Base-by-base conservation (phyloP, 306 rosid genomes). In the Prunus mira region DNA sequence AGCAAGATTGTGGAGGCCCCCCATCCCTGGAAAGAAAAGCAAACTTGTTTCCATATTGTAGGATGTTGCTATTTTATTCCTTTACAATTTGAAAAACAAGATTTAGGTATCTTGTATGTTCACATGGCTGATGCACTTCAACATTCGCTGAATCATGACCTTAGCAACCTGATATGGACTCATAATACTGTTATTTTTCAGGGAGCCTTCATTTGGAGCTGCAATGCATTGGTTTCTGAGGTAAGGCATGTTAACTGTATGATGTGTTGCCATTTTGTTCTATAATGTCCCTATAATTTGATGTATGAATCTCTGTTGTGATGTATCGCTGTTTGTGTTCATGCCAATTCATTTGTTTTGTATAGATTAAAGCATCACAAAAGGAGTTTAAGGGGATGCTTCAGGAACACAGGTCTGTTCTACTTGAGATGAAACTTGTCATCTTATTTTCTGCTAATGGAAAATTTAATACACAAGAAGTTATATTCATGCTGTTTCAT, bases 161-260 rank as follows among this genome's bases (percentile, higher is more conserved):
- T 2, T 46, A 2, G 18, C 18, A 20, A 66, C 73, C 73, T 68
- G 70, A 67, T 69, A 46, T n/a, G 13, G 58, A 65, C 41, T 17
- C 45, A 69, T 60, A 17, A 27, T 25, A 67, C 73, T 71, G 22
- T 9, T 60, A 22, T 45, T 51, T 79, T 87, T 71, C 91, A 94
- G 97, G 98, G 98, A 80, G 98, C 98, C 80, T 89, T 80, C 85
- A 84, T 94, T 80, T 94, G 98, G 98, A 94, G 91, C 81, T 86
- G 95, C 85, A 90, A 94, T 76, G 90, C 97, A 63, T 80, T 94
- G 83, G 80, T 94, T 65, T 82, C 91, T 62, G 97, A 92, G 97
- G 97, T 94, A 83, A 88, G 88, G 65, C 84, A 66, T 57, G 46
- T 58, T 24, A 67, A 57, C 30, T 57, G 28, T 34, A 4, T 65